phyloP scores from a whole-genome alignment of 495 filamentous ascomycete genomes.

The Talaromyces trachyspermus region DNA sequence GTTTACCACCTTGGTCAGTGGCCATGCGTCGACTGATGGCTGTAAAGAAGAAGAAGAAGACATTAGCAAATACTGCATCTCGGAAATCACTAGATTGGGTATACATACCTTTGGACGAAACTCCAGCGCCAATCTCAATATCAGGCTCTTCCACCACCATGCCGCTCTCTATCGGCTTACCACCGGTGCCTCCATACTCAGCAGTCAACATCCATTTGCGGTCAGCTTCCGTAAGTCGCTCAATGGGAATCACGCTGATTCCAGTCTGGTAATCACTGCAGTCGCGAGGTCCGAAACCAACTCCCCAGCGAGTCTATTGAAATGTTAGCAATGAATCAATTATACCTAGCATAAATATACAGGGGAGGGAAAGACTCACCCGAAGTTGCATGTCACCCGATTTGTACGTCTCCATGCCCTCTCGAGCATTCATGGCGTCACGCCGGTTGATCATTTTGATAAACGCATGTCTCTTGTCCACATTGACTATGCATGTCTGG shows the following conservation, averaged over 20 bases:
- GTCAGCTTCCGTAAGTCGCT: slow-evolving; percentile 89
- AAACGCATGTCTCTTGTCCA: slow-evolving; percentile 95
- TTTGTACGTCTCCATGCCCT: slow-evolving; percentile 81
- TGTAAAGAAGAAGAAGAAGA: slow-evolving; percentile 16
- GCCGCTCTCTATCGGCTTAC: slow-evolving; percentile 67
- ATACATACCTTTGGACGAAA: slow-evolving; percentile 72
- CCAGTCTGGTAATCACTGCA: slow-evolving; percentile 93
- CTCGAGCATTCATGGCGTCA: slow-evolving; percentile 76
- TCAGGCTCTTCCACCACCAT: slow-evolving; percentile 95
- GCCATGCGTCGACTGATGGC: slow-evolving; percentile 80
- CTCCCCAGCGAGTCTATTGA: slow-evolving; percentile 84
- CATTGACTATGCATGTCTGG: slow-evolving; percentile 95
- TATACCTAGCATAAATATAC: neutral
- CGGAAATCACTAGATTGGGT: neutral
- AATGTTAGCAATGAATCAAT: slow-evolving; percentile 15
- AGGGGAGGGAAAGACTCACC: slow-evolving; percentile 45
- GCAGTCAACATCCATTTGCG: slow-evolving; percentile 95
- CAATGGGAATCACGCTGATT: slow-evolving; percentile 87
- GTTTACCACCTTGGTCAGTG: slow-evolving; percentile 66
- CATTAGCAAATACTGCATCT: neutral
- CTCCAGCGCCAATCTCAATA: slow-evolving; percentile 95
- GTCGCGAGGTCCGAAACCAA: slow-evolving; percentile 94
- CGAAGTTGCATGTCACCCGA: slow-evolving; percentile 66
- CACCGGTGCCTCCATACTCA: slow-evolving; percentile 88
- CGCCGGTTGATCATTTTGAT: slow-evolving; percentile 92